These are phyloP conservation scores for Didymella glomerata DNA, from an alignment of 2,329 filamentous ascomycete species.

Conservation along the genomic window DNA sequence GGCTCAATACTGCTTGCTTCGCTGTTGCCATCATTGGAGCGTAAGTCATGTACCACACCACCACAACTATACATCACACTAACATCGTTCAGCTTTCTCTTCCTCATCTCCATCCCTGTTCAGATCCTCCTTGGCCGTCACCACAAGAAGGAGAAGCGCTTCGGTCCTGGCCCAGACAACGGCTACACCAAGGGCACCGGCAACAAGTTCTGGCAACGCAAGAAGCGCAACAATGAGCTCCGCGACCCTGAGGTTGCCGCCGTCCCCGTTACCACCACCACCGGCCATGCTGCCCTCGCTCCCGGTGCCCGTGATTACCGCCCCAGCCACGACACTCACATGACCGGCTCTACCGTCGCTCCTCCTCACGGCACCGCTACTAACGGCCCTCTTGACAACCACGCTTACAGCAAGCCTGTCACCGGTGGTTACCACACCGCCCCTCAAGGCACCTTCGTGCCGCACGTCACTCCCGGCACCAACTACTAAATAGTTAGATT, in stretches of 20 bases:
- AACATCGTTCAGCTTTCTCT: conserved; percentile 68
- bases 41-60: conserved; percentile 58
- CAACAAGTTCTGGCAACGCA: conserved; percentile 57
- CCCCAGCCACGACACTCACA: conserved; percentile 58
- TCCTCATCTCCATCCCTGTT: conserved; percentile 74
- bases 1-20: conserved; percentile 77
- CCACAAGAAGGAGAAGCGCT: conserved; percentile 78
- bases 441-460: conserved; percentile 51
- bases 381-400: conserved; percentile 13
- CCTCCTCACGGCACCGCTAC: conserved; percentile 37
- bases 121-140: conserved; percentile 74
- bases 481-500: conserved; percentile 33
- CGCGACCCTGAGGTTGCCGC: conserved; percentile 54
- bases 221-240: conserved; percentile 48
- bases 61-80: conserved; percentile 3
- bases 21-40: conserved; percentile 80
- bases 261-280: conserved; percentile 15
- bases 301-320: conserved; percentile 49
- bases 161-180: conserved; percentile 71
- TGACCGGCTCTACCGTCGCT: conserved; percentile 60
- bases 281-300: conserved; percentile 32
- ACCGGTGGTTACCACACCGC: conserved; percentile 58
- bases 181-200: conserved; percentile 71
- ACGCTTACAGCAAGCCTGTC: conserved; percentile 49
- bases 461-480: conserved; percentile 30